Conservation (phyloP, 441 rosid genomes). For the Corymbia calophylla region DNA sequence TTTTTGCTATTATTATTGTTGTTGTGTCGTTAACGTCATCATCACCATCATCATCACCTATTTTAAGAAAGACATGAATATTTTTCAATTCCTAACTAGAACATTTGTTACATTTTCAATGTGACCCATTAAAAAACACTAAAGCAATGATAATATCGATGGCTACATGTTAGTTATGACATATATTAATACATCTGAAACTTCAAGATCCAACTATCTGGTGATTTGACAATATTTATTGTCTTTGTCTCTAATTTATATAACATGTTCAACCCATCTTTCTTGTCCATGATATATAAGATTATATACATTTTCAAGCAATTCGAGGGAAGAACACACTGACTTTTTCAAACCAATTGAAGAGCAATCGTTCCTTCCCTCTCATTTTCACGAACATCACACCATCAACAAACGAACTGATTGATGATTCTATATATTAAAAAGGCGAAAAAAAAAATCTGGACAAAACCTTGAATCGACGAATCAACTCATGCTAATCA, state of each 20-base stretch:
- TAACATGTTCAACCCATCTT: not conserved
- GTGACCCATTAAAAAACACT: not conserved
- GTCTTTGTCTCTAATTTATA: not conserved
- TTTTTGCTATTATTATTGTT: too few species aligned
- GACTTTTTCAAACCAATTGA: not conserved
- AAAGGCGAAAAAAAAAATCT: not conserved
- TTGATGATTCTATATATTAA: not conserved
- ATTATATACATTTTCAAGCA: not conserved
- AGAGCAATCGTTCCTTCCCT: not conserved
- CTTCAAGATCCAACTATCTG: not conserved
- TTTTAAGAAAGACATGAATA: not conserved
- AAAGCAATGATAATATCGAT: not conserved
- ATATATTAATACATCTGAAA: not conserved
- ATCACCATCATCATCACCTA: not conserved
- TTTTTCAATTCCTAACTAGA: not conserved
- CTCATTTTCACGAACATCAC: not conserved
- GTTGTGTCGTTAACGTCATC: too few species aligned
- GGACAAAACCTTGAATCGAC: not conserved
- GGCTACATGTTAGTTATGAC: not conserved
- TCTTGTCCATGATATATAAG: not conserved
- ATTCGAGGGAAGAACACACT: not conserved
- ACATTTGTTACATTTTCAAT: not conserved
- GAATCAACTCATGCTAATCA: not conserved
- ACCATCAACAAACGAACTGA: not conserved
- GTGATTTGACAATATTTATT: not conserved